These are phyloP conservation scores for Hypomyces perniciosus DNA, from an alignment of 2,329 filamentous ascomycete species.

Conservation along the genomic window DNA sequence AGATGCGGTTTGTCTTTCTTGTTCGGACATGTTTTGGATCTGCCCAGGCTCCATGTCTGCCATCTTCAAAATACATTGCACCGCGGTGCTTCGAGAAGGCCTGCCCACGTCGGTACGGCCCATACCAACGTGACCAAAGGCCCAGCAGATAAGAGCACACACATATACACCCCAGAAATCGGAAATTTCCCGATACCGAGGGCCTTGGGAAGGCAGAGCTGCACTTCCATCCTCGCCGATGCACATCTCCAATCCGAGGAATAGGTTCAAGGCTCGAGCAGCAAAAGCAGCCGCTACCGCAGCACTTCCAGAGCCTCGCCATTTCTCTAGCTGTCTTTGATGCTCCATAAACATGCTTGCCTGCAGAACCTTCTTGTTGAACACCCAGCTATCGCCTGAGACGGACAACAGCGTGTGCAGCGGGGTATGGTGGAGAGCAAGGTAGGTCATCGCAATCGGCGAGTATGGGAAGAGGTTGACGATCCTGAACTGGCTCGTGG, in stretches of 20 bases:
- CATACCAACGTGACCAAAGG: slow-evolving; percentile 37
- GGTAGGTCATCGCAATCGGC: slow-evolving; percentile 45
- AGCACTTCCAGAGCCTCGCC: slow-evolving; percentile 41
- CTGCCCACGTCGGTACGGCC: slow-evolving; percentile 15
- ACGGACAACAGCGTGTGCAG: slow-evolving; percentile 52
- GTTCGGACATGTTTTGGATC: slow-evolving; percentile 28
- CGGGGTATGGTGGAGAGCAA: slow-evolving; percentile 54
- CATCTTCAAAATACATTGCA: slow-evolving; percentile 35
- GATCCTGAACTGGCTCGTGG: slow-evolving; percentile 25
- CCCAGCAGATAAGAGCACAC: slow-evolving; percentile 55
- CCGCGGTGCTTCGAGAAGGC: slow-evolving; percentile 23
- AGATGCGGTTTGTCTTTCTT: slow-evolving; percentile 35
- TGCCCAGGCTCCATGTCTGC: slow-evolving; percentile 35
- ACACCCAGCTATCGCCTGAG: slow-evolving; percentile 53
- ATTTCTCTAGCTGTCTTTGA: slow-evolving; percentile 39
- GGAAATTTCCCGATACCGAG: slow-evolving; percentile 34
- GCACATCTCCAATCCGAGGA: slow-evolving; percentile 28
- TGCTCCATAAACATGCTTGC: slow-evolving; percentile 40
- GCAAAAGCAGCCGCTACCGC: slow-evolving; percentile 44
- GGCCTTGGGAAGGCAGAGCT: slow-evolving; percentile 9
- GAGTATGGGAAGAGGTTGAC: slow-evolving; percentile 38
- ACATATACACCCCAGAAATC: slow-evolving; percentile 53
- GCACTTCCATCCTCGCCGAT: slow-evolving; percentile 6
- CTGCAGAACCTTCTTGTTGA: slow-evolving; percentile 46
- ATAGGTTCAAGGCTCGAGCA: slow-evolving; percentile 44